These are phyloP conservation scores for Ilyonectria robusta DNA, from an alignment of 2,329 filamentous ascomycete species.

Conservation along the genomic window DNA sequence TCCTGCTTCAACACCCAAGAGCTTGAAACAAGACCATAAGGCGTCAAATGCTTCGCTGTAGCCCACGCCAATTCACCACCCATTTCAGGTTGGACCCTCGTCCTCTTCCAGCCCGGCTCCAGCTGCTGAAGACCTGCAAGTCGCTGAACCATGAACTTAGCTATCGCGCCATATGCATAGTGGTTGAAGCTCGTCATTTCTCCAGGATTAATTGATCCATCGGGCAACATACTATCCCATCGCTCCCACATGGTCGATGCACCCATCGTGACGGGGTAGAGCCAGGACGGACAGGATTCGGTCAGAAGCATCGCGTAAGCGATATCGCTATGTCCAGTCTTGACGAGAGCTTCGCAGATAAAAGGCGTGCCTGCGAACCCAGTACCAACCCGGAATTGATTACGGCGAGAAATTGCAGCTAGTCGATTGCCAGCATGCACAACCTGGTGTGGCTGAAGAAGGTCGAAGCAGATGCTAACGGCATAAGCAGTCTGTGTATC, in stretches of 20 bases:
- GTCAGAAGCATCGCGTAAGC: slow-evolving; percentile 56
- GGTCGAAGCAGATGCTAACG: slow-evolving; percentile 39
- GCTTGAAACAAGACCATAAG: too few relatives aligned
- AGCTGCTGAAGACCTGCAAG: slow-evolving; percentile 41
- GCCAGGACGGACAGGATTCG: slow-evolving; percentile 41
- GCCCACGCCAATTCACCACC: too few relatives aligned
- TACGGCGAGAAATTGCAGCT: slow-evolving; percentile 33
- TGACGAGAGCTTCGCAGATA: slow-evolving; percentile 38
- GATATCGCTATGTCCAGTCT: slow-evolving; percentile 34
- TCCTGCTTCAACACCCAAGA: too few relatives aligned
- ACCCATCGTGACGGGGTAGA: too few relatives aligned
- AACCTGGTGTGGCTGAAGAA: slow-evolving; percentile 22
- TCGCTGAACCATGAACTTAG: slow-evolving; percentile 5
- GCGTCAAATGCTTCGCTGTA: too few relatives aligned
- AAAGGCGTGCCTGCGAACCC: slow-evolving; percentile 58
- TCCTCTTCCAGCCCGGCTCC: slow-evolving; percentile 45
- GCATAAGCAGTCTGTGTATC: slow-evolving; percentile 44
- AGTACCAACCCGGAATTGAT: slow-evolving; percentile 37
- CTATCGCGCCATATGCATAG: too few relatives aligned
- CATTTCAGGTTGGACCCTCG: too few relatives aligned
- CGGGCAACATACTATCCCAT: too few relatives aligned
- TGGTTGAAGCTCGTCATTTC: too few relatives aligned
- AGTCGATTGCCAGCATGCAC: slow-evolving; percentile 31
- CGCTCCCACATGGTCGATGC: too few relatives aligned
- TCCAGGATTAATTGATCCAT: too few relatives aligned